A percentile compares a stretch with the other conserved stretches of the same genome.
phyloP scores from a whole-genome alignment of 129 eudicot species.

The Deinandra increscens region DNA sequence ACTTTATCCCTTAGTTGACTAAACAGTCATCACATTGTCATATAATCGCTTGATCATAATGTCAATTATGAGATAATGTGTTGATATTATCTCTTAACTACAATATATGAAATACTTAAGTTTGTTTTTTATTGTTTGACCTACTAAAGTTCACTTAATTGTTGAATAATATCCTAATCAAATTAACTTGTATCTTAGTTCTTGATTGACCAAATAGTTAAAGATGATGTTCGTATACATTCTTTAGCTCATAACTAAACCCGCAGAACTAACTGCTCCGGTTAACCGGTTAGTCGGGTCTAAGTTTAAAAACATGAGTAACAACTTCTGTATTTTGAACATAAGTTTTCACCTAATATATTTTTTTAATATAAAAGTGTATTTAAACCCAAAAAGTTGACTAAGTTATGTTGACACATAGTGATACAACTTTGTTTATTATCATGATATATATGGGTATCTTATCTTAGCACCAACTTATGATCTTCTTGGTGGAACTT shows the following conservation, averaged over 20 bases:
- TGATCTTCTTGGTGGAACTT: slow-evolving; percentile 6
- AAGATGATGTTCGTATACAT: not conserved
- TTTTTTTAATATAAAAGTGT: too few relatives aligned
- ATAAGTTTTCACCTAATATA: too few relatives aligned
- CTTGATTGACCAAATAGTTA: not conserved
- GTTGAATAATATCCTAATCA: not conserved
- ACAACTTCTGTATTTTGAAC: not conserved
- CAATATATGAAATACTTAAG: not conserved
- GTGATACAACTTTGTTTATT: not conserved
- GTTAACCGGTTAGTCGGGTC: not conserved
- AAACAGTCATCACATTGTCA: slow-evolving; percentile 2
- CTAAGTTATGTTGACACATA: not conserved
- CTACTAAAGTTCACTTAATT: not conserved
- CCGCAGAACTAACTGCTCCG: not conserved
- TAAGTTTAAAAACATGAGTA: not conserved
- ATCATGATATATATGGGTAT: not conserved
- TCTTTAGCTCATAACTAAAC: not conserved
- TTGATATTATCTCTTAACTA: not conserved
- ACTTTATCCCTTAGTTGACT: not conserved
- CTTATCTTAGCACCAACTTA: not conserved
- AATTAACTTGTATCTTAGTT: not conserved
- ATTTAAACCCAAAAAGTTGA: not conserved
- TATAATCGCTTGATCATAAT: not conserved
- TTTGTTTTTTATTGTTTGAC: slow-evolving; percentile 16
- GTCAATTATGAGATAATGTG: slow-evolving; percentile 12